phyloP scores from a whole-genome alignment of 2,329 filamentous ascomycete species.

The Rugonectria rugulosa region DNA sequence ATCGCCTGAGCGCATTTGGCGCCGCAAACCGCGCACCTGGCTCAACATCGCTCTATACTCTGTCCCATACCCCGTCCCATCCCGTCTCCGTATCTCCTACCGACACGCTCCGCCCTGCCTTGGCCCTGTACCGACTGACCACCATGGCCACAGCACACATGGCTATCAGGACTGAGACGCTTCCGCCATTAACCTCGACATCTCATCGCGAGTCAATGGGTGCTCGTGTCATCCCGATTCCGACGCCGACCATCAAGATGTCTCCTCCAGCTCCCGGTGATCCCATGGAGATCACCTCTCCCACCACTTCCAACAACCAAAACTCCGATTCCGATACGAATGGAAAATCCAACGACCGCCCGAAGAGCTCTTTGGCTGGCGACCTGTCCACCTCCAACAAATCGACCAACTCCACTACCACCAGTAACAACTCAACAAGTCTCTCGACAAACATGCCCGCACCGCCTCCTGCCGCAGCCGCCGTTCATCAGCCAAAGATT shows the following conservation, averaged over 20 bases:
- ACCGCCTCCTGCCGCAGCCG: constrained; percentile 65
- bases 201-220: constrained; percentile 55
- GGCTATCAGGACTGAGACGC: constrained; percentile 61
- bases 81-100: constrained; percentile 22
- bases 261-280: constrained; percentile 65
- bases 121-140: constrained; percentile 35
- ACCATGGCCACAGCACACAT: constrained; percentile 54
- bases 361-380: constrained; percentile 47
- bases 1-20: constrained; percentile 34
- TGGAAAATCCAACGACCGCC: constrained; percentile 45
- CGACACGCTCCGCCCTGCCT: constrained; percentile 22
- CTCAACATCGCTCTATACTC: constrained; percentile 26
- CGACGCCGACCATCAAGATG: constrained; percentile 64
- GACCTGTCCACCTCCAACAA: constrained; percentile 45
- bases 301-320: constrained; percentile 55
- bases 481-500: constrained; percentile 93
- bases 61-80: constrained; percentile 23
- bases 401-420: constrained; percentile 8
- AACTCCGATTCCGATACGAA: constrained; percentile 52
- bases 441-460: constrained; percentile 57
- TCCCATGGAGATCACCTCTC: constrained; percentile 68
- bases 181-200: constrained; percentile 52
- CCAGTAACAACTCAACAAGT: constrained; percentile 37
- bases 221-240: constrained; percentile 64
- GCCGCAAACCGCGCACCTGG: constrained; percentile 25